These are phyloP conservation scores for Saccharum hybrid DNA, from an alignment of 202 grass and related monocot species.

Conservation along the genomic window DNA sequence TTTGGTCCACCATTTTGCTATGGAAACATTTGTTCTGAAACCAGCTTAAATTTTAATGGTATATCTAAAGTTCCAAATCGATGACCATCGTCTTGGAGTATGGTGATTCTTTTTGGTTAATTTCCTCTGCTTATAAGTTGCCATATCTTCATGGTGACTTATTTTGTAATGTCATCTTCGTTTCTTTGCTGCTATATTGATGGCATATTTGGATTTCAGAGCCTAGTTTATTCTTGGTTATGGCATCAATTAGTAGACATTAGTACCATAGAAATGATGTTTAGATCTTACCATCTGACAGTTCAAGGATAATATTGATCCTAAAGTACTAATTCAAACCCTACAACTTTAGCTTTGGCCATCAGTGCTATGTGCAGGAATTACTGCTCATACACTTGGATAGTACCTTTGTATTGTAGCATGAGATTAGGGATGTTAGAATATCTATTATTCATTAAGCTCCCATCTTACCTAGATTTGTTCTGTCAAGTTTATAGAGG, in stretches of 20 bases:
- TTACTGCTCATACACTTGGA: not conserved
- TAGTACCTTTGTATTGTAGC: not conserved
- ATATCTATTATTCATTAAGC: not conserved
- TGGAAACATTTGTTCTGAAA: not conserved
- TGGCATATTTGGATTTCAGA: not conserved
- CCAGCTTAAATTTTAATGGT: not conserved
- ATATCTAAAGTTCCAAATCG: too few species aligned
- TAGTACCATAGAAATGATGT: conserved; percentile 15
- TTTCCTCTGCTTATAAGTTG: conserved; percentile 25
- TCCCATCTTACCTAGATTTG: too few species aligned
- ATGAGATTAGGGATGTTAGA: not conserved
- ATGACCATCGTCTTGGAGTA: too few species aligned
- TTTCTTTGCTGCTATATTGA: conserved; percentile 18
- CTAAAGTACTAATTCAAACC: not conserved
- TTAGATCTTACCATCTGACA: not conserved
- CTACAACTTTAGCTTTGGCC: not conserved
- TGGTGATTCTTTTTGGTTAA: not conserved
- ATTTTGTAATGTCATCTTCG: not conserved
- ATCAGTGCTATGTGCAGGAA: not conserved
- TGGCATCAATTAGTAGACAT: not conserved
- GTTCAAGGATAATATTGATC: conserved; percentile 11
- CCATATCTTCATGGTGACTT: not conserved
- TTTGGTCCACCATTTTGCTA: not conserved
- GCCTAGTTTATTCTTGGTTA: conserved; percentile 9
- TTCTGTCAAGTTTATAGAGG: not conserved